Conservation (phyloP, 306 rosid species). For the Oemleria cerasiformis region DNA sequence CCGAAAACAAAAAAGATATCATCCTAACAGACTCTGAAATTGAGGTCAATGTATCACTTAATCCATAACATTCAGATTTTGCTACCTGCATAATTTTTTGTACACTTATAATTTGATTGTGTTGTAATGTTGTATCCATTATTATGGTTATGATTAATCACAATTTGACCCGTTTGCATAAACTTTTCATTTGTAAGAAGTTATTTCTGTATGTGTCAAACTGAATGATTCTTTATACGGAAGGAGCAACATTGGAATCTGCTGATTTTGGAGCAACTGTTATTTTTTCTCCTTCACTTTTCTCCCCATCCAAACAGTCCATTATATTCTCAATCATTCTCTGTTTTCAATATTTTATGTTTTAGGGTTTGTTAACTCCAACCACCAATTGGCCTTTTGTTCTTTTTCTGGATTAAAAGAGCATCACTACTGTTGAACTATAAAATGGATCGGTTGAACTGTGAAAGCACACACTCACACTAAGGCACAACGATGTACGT, state of each 20-base stretch:
- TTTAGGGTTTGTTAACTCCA: background rate
- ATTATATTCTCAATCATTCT: too few relatives aligned
- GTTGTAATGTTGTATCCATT: conserved; percentile 4
- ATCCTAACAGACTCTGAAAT: conserved; percentile 58
- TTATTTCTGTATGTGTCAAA: too few relatives aligned
- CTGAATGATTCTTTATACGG: too few relatives aligned
- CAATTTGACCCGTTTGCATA: too few relatives aligned
- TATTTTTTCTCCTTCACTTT: too few relatives aligned
- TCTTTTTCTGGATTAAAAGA: too few relatives aligned
- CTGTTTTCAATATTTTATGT: background rate
- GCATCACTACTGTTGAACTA: too few relatives aligned
- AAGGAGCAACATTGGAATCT: too few relatives aligned
- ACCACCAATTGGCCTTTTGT: background rate
- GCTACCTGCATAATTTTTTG: background rate
- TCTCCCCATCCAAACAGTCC: background rate
- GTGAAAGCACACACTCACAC: too few relatives aligned
- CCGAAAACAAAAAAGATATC: conserved; percentile 56
- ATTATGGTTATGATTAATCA: background rate
- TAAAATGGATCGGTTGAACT: too few relatives aligned
- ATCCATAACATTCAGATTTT: conserved; percentile 20
- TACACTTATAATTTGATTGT: background rate
- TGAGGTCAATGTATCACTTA: conserved; percentile 54
- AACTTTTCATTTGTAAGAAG: background rate
- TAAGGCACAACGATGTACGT: too few relatives aligned
- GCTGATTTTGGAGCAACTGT: too few relatives aligned